phyloP scores from a whole-genome alignment of 106 monocot species.

The Allium sativum region DNA sequence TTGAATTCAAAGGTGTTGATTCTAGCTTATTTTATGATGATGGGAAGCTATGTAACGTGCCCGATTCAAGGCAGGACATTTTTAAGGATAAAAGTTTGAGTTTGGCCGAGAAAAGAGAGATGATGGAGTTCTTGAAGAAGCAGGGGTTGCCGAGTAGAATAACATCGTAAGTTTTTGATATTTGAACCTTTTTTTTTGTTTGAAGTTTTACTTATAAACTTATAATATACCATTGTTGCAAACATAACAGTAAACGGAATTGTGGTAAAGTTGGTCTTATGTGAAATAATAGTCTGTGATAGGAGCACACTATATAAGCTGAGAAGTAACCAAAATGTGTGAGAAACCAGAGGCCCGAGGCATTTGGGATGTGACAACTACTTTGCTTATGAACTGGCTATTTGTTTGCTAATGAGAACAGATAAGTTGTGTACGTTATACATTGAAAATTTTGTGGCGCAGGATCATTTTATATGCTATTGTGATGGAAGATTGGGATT shows the following conservation, averaged over 20 bases:
- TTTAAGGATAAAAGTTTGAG: constrained; percentile 63
- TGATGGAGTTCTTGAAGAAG: constrained; percentile 65
- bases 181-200: not conserved
- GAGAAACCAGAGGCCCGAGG: no score
- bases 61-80: constrained; percentile 80
- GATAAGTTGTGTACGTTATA: no score
- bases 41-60: constrained; percentile 50
- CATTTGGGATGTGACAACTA: no score
- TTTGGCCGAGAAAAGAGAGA: constrained; percentile 61
- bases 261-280: no score
- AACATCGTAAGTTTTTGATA: constrained; percentile 38
- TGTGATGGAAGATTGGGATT: constrained; percentile 67
- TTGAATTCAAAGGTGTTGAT: constrained; percentile 92
- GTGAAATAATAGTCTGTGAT: no score
- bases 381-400: no score
- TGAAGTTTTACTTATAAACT: no score
- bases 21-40: constrained; percentile 63
- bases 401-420: no score
- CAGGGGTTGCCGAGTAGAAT: constrained; percentile 67
- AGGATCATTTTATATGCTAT: constrained; percentile 93
- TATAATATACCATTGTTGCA: no score
- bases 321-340: no score
- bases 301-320: no score
- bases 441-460: not conserved
- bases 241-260: no score